phyloP scores from a whole-genome alignment of 1,139 yeast genomes.

The Hyphopichia buzzinii region DNA sequence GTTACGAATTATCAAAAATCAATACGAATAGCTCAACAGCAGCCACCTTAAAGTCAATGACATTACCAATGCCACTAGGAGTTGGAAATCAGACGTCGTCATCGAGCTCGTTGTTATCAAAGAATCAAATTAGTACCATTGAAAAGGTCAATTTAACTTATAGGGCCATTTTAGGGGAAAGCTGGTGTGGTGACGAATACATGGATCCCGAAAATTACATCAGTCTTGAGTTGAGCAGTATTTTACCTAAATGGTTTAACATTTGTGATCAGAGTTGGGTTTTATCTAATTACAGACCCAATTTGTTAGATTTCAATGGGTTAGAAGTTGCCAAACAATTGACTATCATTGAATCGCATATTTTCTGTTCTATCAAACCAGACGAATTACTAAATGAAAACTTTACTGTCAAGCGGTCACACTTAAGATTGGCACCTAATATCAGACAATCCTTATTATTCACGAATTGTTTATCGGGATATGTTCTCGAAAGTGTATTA shows the following conservation, averaged over 20 bases:
- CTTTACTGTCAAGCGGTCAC: conserved; percentile 63
- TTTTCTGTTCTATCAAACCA: conserved; percentile 66
- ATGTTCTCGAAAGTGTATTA: conserved; percentile 76
- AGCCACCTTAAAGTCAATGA: conserved; percentile 37
- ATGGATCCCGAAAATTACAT: conserved; percentile 26
- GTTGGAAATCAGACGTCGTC: conserved; percentile 44
- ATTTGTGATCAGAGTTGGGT: conserved; percentile 49
- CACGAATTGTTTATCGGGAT: conserved; percentile 78
- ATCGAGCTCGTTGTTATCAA: conserved; percentile 35
- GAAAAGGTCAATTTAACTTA: conserved; percentile 48
- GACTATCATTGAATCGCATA: conserved; percentile 72
- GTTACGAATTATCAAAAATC: conserved; percentile 47
- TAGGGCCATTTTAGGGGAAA: conserved; percentile 47
- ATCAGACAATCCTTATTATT: conserved; percentile 66
- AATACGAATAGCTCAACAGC: conserved; percentile 44
- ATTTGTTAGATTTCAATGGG: conserved; percentile 69
- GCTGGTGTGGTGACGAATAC: conserved; percentile 42
- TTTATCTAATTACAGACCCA: conserved; percentile 46
- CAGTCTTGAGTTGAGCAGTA: conserved; percentile 23
- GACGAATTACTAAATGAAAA: conserved; percentile 76
- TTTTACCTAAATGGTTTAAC: conserved; percentile 37
- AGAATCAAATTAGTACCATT: conserved; percentile 39
- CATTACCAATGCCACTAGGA: conserved; percentile 43
- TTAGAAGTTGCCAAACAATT: conserved; percentile 83
- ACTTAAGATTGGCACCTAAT: conserved; percentile 67